Evolutionary conservation across 768 basidiomycete species (phyloP), one percentile per base, ranked within the genome.

Genomic region (Macrocybe gigantea): DNA sequence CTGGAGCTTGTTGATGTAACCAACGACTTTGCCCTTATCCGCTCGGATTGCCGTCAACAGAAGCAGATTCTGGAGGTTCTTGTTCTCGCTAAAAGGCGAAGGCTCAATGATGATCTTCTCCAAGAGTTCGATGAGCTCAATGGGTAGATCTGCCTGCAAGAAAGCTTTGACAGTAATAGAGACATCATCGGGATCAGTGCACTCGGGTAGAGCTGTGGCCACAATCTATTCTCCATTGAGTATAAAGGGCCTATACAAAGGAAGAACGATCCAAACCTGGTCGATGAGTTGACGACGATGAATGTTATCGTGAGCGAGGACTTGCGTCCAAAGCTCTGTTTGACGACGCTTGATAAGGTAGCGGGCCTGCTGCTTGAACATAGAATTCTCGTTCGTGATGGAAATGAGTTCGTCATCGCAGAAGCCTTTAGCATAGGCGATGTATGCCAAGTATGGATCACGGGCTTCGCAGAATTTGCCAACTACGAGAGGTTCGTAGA

Each of bases 331-430:
- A 31, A 99, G 81, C 52, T 98, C 96, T 11, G 88, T 82, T 52
- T 91, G 84, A 52, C 96, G 90, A 57, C 96, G 85, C 69, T 94
- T 96, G 61, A 97, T 90, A 49, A 99, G 82, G 69, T 99, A 99
- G 30, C 96, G 86, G 45, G 96, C 91, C 67, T 98, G 96, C 60
- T 99, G 95, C 70, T 98, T 99, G 80, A 94, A 99, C 96, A 99
- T 99, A 9, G 93, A 85, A 72, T 99, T 99, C 55, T 95, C 94
- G 62, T 98, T 98, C 41, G 96, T 98, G 64, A 99, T 95, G 14
- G 82, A 66, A 60, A 99, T 94, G 50, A 99, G 79, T 67, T 99
- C 96, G 5, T 98, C 93, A 55, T 99, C 96, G 62, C 96, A 99
- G 67, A 97, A 88, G 49, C 96, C 96, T 64, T 98, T 98, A 34